Evolutionary conservation across 495 filamentous ascomycete species (phyloP).

Genomic region (Pseudevernia furfuracea): DNA sequence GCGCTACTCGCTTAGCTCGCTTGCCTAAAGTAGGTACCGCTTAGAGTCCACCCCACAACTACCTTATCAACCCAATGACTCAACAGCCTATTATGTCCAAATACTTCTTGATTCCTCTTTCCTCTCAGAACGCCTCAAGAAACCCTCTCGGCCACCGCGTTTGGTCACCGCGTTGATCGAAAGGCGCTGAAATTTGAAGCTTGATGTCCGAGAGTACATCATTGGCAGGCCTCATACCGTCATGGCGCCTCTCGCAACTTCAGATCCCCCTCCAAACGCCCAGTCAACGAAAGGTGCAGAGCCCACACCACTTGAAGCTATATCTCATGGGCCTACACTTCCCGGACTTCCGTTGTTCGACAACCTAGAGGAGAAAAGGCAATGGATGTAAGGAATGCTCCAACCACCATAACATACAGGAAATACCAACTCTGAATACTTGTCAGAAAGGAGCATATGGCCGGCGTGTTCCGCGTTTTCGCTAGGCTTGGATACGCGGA

Average conservation of each 20-base stretch:
- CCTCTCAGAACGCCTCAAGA: background rate
- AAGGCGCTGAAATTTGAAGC: background rate
- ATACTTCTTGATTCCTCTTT: background rate
- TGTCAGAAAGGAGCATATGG: constrained; percentile 41
- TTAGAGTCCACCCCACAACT: no score
- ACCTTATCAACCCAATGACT: no score
- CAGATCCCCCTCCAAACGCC: background rate
- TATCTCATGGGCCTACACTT: constrained; percentile 13
- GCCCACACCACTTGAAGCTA: constrained; percentile 12
- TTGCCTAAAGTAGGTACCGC: no score
- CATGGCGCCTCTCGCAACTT: constrained; percentile 6
- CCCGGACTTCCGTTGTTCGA: constrained; percentile 9
- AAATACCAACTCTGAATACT: background rate
- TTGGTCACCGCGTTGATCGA: background rate
- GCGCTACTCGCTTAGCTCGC: no score
- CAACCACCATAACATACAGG: background rate
- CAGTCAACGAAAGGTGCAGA: background rate
- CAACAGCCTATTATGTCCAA: background rate
- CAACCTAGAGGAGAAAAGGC: constrained; percentile 4
- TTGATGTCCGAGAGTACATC: background rate
- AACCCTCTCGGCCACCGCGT: background rate
- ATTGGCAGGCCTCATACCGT: background rate
- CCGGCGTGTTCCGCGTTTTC: constrained; percentile 33
- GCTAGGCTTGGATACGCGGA: constrained; percentile 30
- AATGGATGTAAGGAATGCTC: constrained; percentile 4